Conservation (phyloP, 306 rosid genomes). For the Luffa acutangula region DNA sequence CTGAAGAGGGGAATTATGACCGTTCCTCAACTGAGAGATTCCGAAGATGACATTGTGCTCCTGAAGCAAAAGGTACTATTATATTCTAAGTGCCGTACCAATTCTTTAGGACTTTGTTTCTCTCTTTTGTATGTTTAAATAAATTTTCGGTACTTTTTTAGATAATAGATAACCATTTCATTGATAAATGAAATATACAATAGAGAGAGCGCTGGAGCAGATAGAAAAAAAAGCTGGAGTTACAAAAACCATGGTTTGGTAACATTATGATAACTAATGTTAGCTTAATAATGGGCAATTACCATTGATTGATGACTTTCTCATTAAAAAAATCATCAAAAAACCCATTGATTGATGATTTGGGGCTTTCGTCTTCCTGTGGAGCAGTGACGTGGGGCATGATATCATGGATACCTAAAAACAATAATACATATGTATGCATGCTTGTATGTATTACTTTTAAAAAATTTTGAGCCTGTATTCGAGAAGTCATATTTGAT, state of each 20-base stretch:
- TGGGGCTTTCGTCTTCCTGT: neutral
- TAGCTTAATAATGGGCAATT: neutral
- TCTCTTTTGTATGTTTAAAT: neutral
- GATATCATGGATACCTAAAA: neutral
- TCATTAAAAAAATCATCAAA: neutral
- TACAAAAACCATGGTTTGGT: neutral
- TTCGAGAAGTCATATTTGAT: neutral
- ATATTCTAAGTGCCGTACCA: neutral
- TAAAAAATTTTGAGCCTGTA: neutral
- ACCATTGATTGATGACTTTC: neutral
- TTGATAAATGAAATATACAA: neutral
- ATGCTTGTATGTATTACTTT: neutral
- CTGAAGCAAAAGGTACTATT: constrained; percentile 76
- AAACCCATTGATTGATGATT: neutral
- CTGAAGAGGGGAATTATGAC: constrained; percentile 71
- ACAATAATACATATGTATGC: neutral
- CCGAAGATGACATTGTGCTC: constrained; percentile 58
- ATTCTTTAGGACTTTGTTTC: neutral
- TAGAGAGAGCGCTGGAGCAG: neutral
- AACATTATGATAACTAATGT: neutral
- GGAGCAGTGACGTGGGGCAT: neutral
- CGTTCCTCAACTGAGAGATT: constrained; percentile 65
- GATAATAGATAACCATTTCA: neutral
- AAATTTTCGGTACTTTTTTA: neutral
- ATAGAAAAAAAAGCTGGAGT: neutral